phyloP scores from a whole-genome alignment of 345 rosid species.

The Nasturtium officinale region DNA sequence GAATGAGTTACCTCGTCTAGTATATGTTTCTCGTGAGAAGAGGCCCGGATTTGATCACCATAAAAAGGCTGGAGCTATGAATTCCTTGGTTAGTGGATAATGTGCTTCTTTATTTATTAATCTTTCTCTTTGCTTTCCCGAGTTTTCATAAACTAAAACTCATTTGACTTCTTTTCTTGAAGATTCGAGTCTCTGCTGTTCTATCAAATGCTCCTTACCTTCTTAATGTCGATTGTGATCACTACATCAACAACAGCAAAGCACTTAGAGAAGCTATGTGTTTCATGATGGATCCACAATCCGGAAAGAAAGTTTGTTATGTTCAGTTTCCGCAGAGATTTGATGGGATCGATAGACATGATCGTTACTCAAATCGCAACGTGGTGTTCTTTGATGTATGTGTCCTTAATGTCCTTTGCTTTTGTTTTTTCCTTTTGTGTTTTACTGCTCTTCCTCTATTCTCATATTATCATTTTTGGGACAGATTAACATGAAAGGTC shows the following conservation, averaged over 20 bases:
- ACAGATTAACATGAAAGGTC: constrained; percentile 98
- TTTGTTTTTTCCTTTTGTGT: not conserved
- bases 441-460: not conserved
- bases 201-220: constrained; percentile 94
- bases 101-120: not conserved
- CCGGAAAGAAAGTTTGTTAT: constrained; percentile 91
- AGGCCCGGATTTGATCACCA: constrained; percentile 98
- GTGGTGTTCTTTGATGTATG: constrained; percentile 98
- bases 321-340: constrained; percentile 98
- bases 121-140: not conserved
- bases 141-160: not conserved
- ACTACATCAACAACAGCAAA: constrained; percentile 89
- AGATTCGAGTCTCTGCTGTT: constrained; percentile 94
- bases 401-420: constrained; percentile 17
- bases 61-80: constrained; percentile 98
- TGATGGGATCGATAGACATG: constrained; percentile 96
- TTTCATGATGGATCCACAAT: constrained; percentile 94
- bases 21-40: constrained; percentile 97
- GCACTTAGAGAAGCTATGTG: constrained; percentile 97
- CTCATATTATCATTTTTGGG: not conserved
- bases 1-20: constrained; percentile 83
- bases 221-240: constrained; percentile 93
- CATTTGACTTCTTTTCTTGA: constrained; percentile 4
- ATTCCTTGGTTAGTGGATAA: constrained; percentile 62
- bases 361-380: constrained; percentile 91